Base-by-base conservation (phyloP, 2,329 filamentous ascomycete genomes). In the Nigrograna mackinnonii region DNA sequence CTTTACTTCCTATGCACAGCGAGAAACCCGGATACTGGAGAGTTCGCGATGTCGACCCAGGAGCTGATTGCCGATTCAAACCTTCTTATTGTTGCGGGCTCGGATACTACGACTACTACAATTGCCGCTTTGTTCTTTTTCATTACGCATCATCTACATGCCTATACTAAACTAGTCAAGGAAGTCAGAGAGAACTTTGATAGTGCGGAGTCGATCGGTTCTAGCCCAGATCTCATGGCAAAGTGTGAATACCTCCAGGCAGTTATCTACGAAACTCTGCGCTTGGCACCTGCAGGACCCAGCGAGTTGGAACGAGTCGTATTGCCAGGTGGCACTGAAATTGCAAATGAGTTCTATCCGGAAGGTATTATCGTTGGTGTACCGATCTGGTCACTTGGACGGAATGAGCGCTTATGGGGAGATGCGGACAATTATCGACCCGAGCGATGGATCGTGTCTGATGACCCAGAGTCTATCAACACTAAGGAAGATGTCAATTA, bases 391-490 rank as follows among this genome's bases (percentile, higher is more conserved):
- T 18, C 49, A 13, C 44, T 63, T 17, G 55, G 57, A 22, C 56
- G 60, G 47, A 56, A 57, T 22, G 38, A 41, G 12, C 43, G 41
- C 5, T 47, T 52, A 37, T 63, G 46, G 32, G 36, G 48, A 3
- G 46, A 49, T 17, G 35, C 54, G 1, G 54, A 46, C 31, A 34
- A 37, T 4, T 62, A 41, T 33, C 19, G 34, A 3, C 57, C 58
- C 3, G 44, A 49, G 13, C 46, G 57, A 4, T 59, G 55, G 54
- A 35, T 64, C 2, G 36, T 39, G 28, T 35, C 45, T 6, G 21
- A 38, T 12, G 41, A 43, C 2, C 90, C 86, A 64, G 87, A 83
- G 46, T 84, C 34, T 22, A 11, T 6, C 9, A 35, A 12, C 2
- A 4, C 39, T 6, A 41, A 46, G 1, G 39, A 51, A 4, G 34